Conservation (phyloP, 805 yeast genomes). For the Candida dajiaensis region DNA sequence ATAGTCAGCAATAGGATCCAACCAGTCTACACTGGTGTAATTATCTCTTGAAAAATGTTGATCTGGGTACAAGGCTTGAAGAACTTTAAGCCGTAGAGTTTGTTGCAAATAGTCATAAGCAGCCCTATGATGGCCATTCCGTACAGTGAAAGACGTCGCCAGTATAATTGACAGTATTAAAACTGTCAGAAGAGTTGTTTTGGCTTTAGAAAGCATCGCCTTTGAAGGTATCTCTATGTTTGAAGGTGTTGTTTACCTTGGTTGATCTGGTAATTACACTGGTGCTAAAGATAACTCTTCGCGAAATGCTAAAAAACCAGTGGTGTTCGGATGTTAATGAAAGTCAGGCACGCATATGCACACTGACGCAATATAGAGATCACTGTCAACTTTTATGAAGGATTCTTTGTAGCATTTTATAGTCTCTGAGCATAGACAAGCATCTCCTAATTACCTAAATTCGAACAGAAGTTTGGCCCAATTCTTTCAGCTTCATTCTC, state of each 20-base stretch:
- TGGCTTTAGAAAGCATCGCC: neutral
- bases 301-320: neutral
- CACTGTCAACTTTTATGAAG: neutral
- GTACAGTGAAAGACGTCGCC: conserved; percentile 5
- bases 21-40: conserved; percentile 12
- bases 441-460: too few species aligned
- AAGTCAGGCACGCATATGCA: neutral
- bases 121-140: conserved; percentile 17
- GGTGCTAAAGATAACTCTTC: neutral
- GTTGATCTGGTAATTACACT: neutral
- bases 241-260: neutral
- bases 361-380: neutral
- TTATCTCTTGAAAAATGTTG: conserved; percentile 18
- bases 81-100: conserved; percentile 13
- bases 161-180: neutral
- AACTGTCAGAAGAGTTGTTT: neutral
- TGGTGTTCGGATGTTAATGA: neutral
- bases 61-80: conserved; percentile 22
- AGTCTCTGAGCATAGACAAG: too few species aligned
- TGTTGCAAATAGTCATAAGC: conserved; percentile 17
- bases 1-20: conserved; percentile 12
- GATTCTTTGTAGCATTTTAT: too few species aligned
- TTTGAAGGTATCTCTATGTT: neutral
- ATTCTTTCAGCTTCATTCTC: too few species aligned
- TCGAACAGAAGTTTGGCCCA: too few species aligned